Conservation (phyloP, 495 filamentous ascomycete genomes). For the Penicillium tannophilum region DNA sequence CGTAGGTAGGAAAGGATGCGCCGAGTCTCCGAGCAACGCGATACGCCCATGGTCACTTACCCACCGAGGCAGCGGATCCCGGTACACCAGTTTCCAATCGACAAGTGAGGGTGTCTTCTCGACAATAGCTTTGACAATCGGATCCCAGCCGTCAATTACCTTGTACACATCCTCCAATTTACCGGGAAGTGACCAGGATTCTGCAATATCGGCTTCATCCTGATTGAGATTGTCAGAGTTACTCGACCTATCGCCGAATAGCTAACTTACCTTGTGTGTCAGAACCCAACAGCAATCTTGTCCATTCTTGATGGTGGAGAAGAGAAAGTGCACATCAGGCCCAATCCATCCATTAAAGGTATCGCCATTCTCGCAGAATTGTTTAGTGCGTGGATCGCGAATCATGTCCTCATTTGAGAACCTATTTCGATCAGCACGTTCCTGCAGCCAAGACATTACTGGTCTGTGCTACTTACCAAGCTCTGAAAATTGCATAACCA, state of each 20-base stretch:
- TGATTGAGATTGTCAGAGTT: conserved; percentile 33
- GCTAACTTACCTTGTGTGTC: conserved; percentile 51
- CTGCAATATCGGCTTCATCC: conserved; percentile 56
- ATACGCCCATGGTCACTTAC: conserved; percentile 59
- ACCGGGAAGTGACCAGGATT: conserved; percentile 29
- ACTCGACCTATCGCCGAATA: too few relatives aligned
- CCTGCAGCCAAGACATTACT: not conserved
- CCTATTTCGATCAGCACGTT: conserved; percentile 36
- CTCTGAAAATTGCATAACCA: conserved; percentile 60
- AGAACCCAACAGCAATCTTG: conserved; percentile 71
- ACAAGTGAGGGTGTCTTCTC: conserved; percentile 63
- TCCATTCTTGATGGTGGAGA: conserved; percentile 41
- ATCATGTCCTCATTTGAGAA: conserved; percentile 61
- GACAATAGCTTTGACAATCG: conserved; percentile 58
- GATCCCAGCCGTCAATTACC: conserved; percentile 63
- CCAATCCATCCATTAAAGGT: conserved; percentile 53
- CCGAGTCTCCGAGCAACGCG: conserved; percentile 68
- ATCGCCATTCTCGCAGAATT: conserved; percentile 65
- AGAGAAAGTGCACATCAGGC: conserved; percentile 25
- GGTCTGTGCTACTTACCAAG: conserved; percentile 37
- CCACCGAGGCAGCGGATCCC: conserved; percentile 69
- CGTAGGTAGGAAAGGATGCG: conserved; percentile 74
- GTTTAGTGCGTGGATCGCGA: conserved; percentile 61
- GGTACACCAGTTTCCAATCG: conserved; percentile 73
- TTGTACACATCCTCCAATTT: conserved; percentile 63